Evolutionary conservation across 2,329 filamentous ascomycete species (phyloP).

Genomic region (Aspergillus uvarum): DNA sequence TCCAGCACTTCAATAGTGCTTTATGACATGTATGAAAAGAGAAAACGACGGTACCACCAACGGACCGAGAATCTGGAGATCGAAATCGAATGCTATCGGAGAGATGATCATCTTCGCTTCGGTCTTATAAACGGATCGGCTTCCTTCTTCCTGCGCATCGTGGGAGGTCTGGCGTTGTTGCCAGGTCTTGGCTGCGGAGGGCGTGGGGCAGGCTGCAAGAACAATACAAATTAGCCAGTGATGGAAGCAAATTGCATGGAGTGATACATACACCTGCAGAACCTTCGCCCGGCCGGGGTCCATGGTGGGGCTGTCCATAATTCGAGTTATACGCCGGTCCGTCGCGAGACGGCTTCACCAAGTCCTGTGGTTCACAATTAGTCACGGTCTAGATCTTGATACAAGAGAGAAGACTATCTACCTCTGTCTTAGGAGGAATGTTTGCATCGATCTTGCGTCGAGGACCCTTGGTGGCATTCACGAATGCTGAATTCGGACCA

Average conservation of each 20-base stretch:
- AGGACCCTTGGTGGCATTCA: constrained; percentile 25
- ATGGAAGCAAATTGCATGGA: neutral
- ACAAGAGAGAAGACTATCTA: constrained; percentile 11
- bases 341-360: constrained; percentile 43
- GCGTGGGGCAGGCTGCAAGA: constrained; percentile 19
- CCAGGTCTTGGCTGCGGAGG: constrained; percentile 20
- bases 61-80: neutral
- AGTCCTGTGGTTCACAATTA: constrained; percentile 26
- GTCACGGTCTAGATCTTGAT: constrained; percentile 2
- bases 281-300: constrained; percentile 17
- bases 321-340: constrained; percentile 31
- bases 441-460: constrained; percentile 28
- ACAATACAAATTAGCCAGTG: constrained; percentile 12
- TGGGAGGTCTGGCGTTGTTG: constrained; percentile 26
- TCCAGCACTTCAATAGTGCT: neutral
- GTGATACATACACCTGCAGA: constrained; percentile 23
- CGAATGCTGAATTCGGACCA: constrained; percentile 23
- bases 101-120: constrained; percentile 30
- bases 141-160: constrained; percentile 41
- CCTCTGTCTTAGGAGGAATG: constrained; percentile 19
- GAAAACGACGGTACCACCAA: no score
- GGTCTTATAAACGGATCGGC: constrained; percentile 44
- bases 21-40: neutral
- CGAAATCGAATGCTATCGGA: constrained; percentile 9
- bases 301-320: constrained; percentile 16